These are phyloP conservation scores for Schizochytrium sp. DNA, from an alignment of 108 stramenopile genomes.

Conservation along the genomic window DNA sequence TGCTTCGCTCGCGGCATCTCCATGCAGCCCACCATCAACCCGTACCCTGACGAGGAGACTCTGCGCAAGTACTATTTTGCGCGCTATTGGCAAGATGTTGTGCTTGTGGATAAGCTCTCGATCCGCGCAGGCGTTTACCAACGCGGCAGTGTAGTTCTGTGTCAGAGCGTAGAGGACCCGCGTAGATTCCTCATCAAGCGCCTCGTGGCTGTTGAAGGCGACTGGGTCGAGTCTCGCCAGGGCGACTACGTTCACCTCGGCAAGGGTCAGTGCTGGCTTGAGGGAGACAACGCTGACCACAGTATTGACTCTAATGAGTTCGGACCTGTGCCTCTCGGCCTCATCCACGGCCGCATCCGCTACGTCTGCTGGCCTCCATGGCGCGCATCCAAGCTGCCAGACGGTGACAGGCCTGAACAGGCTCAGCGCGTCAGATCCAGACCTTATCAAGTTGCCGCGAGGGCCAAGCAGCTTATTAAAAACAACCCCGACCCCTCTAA, in stretches of 20 bases:
- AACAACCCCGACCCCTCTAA: not conserved
- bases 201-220: not conserved
- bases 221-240: slow-evolving; percentile 45
- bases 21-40: slow-evolving; percentile 56
- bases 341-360: not conserved
- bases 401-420: not conserved
- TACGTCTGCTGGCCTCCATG: slow-evolving; percentile 37
- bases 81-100: slow-evolving; percentile 58
- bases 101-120: slow-evolving; percentile 6
- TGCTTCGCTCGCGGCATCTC: slow-evolving; percentile 9
- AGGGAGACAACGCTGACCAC: slow-evolving; percentile 51
- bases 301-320: slow-evolving; percentile 42
- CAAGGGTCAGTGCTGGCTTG: slow-evolving; percentile 45
- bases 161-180: slow-evolving; percentile 39
- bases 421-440: not conserved
- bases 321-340: slow-evolving; percentile 53
- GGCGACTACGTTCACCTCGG: slow-evolving; percentile 49
- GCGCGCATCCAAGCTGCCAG: not conserved
- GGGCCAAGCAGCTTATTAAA: not conserved
- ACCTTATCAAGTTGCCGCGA: not conserved
- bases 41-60: slow-evolving; percentile 33
- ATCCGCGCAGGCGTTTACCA: slow-evolving; percentile 6
- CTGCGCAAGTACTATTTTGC: slow-evolving; percentile 57
- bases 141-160: slow-evolving; percentile 48
- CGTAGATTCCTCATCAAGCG: slow-evolving; percentile 40